Conservation (phyloP, 2,329 filamentous ascomycete species). For the Pseudovirgaria hyperparasitica region DNA sequence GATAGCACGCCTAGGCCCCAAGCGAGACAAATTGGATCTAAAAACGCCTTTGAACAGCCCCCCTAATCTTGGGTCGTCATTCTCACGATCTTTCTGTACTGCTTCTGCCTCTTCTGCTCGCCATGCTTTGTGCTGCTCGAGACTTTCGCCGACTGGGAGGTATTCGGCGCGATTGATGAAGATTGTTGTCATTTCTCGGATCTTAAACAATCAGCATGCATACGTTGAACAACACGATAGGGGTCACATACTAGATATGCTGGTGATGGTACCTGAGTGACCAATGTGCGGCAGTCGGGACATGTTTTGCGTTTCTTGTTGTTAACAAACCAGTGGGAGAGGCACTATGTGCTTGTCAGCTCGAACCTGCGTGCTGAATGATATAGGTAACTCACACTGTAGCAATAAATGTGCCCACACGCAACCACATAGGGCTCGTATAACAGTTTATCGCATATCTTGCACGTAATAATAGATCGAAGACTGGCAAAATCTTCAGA, state of each 20-base stretch:
- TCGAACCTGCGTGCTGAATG: constrained; percentile 15
- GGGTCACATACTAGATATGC: constrained; percentile 44
- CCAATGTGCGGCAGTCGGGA: constrained; percentile 51
- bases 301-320: constrained; percentile 50
- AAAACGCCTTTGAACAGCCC: constrained; percentile 55
- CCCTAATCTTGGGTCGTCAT: constrained; percentile 33
- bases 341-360: constrained; percentile 34
- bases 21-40: constrained; percentile 13
- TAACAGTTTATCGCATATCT: constrained; percentile 54
- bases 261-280: constrained; percentile 47
- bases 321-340: constrained; percentile 42
- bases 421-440: constrained; percentile 57
- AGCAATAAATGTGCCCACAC: constrained; percentile 63
- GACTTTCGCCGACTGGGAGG: constrained; percentile 49
- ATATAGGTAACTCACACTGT: constrained; percentile 37
- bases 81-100: constrained; percentile 48
- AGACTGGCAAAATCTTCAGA: constrained; percentile 46
- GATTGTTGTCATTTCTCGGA: constrained; percentile 51
- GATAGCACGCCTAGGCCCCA: constrained; percentile 33
- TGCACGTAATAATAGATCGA: constrained; percentile 49
- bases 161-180: constrained; percentile 49
- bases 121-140: constrained; percentile 45
- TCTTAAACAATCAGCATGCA: constrained; percentile 21
- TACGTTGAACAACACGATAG: background rate
- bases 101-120: constrained; percentile 46